Conservation (phyloP, 1,284 basidiomycete species). For the Microbotryum lychnidis-dioicae region DNA sequence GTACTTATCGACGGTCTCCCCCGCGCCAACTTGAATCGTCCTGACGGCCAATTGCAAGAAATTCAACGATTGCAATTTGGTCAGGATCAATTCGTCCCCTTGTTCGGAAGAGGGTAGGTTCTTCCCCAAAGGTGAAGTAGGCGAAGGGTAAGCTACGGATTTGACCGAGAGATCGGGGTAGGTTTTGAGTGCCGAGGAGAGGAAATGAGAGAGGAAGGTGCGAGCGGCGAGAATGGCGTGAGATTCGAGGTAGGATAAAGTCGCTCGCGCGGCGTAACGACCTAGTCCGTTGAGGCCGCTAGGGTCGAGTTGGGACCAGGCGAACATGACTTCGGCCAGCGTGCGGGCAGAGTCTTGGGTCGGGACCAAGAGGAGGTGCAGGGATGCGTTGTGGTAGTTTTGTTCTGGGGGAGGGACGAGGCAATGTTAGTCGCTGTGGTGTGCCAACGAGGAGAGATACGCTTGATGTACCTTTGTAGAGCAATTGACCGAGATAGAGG, state of each 20-base stretch:
- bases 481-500: constrained; percentile 75
- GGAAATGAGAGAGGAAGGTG: constrained; percentile 68
- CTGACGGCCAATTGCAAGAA: constrained; percentile 77
- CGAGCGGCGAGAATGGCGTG: constrained; percentile 78
- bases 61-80: constrained; percentile 65
- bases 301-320: constrained; percentile 54
- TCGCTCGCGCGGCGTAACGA: constrained; percentile 69
- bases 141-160: constrained; percentile 41
- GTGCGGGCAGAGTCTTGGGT: constrained; percentile 75
- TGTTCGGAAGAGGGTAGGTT: constrained; percentile 34
- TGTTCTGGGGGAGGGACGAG: constrained; percentile 50
- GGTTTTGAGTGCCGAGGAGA: constrained; percentile 51
- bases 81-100: constrained; percentile 61
- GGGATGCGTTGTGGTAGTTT: constrained; percentile 62
- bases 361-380: constrained; percentile 70
- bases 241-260: constrained; percentile 73
- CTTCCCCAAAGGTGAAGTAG: constrained; percentile 19
- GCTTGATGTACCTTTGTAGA: constrained; percentile 65
- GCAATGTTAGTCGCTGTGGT: not conserved
- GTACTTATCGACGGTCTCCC: constrained; percentile 42
- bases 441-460: not conserved
- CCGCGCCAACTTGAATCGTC: constrained; percentile 67
- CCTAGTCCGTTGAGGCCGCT: constrained; percentile 43
- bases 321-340: constrained; percentile 73
- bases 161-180: constrained; percentile 45